Base-by-base conservation (phyloP, 2,329 filamentous ascomycete species). In the Fusarium albidum region DNA sequence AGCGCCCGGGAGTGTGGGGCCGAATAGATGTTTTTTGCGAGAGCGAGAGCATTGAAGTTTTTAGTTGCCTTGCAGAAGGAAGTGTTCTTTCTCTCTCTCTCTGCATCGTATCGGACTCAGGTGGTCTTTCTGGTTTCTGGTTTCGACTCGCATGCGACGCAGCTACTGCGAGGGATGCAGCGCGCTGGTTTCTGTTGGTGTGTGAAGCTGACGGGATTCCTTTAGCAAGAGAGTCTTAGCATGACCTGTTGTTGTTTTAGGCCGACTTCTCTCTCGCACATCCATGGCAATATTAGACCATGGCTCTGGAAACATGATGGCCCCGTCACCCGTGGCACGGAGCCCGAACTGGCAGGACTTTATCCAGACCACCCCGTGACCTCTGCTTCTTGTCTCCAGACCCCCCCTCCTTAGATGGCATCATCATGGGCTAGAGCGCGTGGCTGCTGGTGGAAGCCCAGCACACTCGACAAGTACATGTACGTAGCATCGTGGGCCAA, bases 1-100 rank as follows among this genome's bases (percentile, higher is more conserved):
- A 72, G 70, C 70, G 70, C 70, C 70, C 65, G 55, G 64, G 52
- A 58, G 38, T 66, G 59, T 65, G 60, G 61, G n/a, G 66, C 48
- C 52, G 32, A 48, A 34, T 43, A 57, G n/a, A n/a, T n/a, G n/a
- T n/a, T n/a, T n/a, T n/a, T 47, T 52, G 58, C 53, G 46, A 63
- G 51, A 43, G 52, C 61, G 41, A 28, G 39, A 21, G n/a, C n/a
- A n/a, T n/a, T n/a, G n/a, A n/a, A n/a, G n/a, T n/a, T n/a, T n/a
- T n/a, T n/a, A n/a, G n/a, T n/a, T n/a, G n/a, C n/a, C n/a, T n/a
- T n/a, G n/a, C n/a, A n/a, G n/a, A n/a, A n/a, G n/a, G n/a, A n/a
- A n/a, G n/a, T n/a, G n/a, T n/a, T 45, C 29, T 41, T 37, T 45
- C 33, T 32, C 21, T 12, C n/a, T 17, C 40, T 29, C 46, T 56